A percentile compares a stretch with the other conserved stretches of the same genome.
These are phyloP conservation scores for Hypsizygus marmoreus DNA, from an alignment of 768 basidiomycete genomes.

Conservation along the genomic window DNA sequence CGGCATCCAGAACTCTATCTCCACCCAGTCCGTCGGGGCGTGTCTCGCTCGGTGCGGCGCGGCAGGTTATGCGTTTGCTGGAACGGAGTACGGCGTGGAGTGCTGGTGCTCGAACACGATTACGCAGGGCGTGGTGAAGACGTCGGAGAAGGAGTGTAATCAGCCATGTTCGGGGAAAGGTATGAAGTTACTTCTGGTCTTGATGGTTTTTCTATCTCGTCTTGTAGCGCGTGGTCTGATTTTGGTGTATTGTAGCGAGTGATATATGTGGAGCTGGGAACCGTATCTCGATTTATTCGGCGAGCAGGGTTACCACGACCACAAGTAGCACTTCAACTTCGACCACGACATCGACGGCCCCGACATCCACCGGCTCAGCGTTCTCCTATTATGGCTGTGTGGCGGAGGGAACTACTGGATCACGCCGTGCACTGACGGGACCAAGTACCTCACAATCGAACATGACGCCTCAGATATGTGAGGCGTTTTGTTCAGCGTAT, in stretches of 20 bases:
- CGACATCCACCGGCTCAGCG: conserved; percentile 11
- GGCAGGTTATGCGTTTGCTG: conserved; percentile 29
- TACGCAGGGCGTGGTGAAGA: conserved; percentile 16
- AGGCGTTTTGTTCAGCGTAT: conserved; percentile 30
- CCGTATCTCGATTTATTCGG: conserved; percentile 23
- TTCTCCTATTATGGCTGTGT: conserved; percentile 30
- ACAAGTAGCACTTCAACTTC: conserved; percentile 1
- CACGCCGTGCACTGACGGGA: conserved; percentile 32
- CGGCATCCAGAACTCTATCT: conserved; percentile 16
- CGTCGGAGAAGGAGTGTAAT: conserved; percentile 28
- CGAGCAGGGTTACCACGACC: too few relatives aligned
- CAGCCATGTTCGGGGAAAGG: conserved; percentile 34
- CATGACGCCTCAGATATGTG: conserved; percentile 35
- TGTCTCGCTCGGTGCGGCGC: conserved; percentile 29
- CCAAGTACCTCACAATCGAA: conserved; percentile 22
- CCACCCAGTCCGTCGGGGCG: conserved; percentile 26
- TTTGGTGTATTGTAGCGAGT: conserved; percentile 19
- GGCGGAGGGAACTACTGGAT: conserved; percentile 33
- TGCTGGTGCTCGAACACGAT: conserved; percentile 32
- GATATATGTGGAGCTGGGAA: conserved; percentile 33
- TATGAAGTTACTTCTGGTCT: conserved; percentile 17
- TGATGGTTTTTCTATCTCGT: neutral
- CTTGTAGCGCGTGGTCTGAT: neutral
- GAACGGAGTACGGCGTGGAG: conserved; percentile 33
- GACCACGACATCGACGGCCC: conserved; percentile 10